These are phyloP conservation scores for Botrytis galanthina DNA, from an alignment of 2,329 filamentous ascomycete species.

Conservation along the genomic window DNA sequence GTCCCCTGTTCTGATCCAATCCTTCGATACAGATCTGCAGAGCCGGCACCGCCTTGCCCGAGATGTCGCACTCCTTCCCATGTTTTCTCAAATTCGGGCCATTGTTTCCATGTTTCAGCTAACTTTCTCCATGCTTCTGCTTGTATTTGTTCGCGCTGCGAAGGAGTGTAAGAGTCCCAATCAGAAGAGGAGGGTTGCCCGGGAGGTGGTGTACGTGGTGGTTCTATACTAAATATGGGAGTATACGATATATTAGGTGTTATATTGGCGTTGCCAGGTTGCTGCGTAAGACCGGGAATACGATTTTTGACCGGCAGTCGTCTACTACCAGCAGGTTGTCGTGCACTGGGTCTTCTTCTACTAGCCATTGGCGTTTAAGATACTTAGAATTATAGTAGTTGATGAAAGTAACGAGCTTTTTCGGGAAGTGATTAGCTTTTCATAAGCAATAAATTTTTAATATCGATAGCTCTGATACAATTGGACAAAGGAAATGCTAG, in stretches of 20 bases:
- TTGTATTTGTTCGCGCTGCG: background rate
- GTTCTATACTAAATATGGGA: background rate
- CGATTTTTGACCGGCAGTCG: background rate
- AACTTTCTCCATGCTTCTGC: background rate
- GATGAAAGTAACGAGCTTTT: background rate
- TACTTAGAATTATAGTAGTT: background rate
- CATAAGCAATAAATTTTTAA: background rate
- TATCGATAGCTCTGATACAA: background rate
- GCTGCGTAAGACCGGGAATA: background rate
- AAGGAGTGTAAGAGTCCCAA: background rate
- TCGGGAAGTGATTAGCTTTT: accelerated
- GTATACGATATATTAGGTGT: background rate
- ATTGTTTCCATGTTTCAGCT: background rate
- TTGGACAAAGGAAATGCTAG: background rate
- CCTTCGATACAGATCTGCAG: conserved; percentile 3
- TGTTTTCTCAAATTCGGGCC: background rate
- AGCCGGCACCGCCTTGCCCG: background rate
- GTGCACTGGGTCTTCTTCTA: background rate
- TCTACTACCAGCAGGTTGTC: too few species aligned
- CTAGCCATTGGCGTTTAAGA: background rate
- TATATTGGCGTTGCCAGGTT: background rate
- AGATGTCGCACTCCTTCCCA: conserved; percentile 6
- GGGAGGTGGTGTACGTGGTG: background rate
- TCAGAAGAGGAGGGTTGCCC: background rate
- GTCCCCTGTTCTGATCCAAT: background rate